Conservation (phyloP, 345 rosid species). For the Pelargonium nanum region DNA sequence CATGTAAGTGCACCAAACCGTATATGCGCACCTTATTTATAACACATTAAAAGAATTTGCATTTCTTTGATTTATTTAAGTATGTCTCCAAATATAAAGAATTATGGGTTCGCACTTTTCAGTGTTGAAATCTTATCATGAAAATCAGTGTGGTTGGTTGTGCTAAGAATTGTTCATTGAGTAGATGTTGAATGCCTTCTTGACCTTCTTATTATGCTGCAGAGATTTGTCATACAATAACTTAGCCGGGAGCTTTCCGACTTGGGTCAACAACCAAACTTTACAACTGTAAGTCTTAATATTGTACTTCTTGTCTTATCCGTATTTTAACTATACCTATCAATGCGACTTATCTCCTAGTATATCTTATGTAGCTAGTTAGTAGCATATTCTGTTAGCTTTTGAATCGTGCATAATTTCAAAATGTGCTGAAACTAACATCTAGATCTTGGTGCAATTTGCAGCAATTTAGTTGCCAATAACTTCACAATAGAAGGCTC, state of each 20-base stretch:
- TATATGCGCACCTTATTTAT: background rate
- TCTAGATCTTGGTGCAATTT: slow-evolving; percentile 9
- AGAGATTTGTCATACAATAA: slow-evolving; percentile 80
- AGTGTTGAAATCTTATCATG: background rate
- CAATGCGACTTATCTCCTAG: background rate
- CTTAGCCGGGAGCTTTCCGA: slow-evolving; percentile 53
- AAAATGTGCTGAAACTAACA: slow-evolving; percentile 10
- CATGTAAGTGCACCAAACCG: slow-evolving; percentile 33
- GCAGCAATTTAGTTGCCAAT: slow-evolving; percentile 71
- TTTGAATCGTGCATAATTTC: background rate
- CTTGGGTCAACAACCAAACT: slow-evolving; percentile 40
- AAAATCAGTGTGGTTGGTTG: background rate
- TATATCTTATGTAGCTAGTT: no score
- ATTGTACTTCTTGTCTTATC: background rate
- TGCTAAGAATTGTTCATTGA: background rate
- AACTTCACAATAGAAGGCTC: slow-evolving; percentile 39
- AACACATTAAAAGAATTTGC: background rate
- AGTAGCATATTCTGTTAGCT: background rate
- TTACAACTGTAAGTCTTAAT: slow-evolving; percentile 41
- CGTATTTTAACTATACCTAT: background rate
- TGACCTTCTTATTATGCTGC: slow-evolving; percentile 2
- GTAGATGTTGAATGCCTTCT: background rate
- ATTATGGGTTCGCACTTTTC: no score
- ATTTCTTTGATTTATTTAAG: no score
- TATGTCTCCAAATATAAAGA: no score